phyloP scores from a whole-genome alignment of 192 early-diverging fungal species.

The Coemansia sp. region DNA sequence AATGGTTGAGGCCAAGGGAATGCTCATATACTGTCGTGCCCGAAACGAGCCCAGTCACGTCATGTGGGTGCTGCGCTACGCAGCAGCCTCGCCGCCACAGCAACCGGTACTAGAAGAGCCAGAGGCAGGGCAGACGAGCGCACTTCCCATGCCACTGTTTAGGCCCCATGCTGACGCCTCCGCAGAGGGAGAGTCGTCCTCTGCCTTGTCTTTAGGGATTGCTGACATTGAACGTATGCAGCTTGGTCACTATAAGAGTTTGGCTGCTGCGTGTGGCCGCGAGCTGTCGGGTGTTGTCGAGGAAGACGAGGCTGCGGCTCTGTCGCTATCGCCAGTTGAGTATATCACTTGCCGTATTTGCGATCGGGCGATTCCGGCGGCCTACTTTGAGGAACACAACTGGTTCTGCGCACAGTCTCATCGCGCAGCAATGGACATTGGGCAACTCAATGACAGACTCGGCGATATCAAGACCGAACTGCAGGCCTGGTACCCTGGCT shows the following conservation, averaged over 20 bases:
- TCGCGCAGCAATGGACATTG: slow-evolving; percentile 43
- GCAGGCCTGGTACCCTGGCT: slow-evolving; percentile 41
- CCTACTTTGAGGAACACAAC: slow-evolving; percentile 45
- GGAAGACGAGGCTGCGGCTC: background rate
- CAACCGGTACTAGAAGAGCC: background rate
- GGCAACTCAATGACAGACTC: slow-evolving; percentile 40
- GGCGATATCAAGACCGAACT: slow-evolving; percentile 30
- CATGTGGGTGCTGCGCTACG: slow-evolving; percentile 42
- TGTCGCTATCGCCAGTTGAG: slow-evolving; percentile 10
- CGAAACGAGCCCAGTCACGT: slow-evolving; percentile 38
- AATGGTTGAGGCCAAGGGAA: slow-evolving; percentile 39
- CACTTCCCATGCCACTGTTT: background rate
- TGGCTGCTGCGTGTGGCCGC: background rate
- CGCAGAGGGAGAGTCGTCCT: background rate
- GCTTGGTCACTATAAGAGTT: background rate
- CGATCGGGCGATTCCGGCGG: slow-evolving; percentile 28
- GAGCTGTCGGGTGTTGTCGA: slow-evolving; percentile 1
- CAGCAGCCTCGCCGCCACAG: background rate
- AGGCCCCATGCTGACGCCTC: too few species aligned
- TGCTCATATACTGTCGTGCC: slow-evolving; percentile 33
- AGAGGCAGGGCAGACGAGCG: background rate
- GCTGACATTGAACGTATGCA: background rate
- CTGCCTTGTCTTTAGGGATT: background rate
- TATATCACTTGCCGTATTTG: slow-evolving; percentile 44
- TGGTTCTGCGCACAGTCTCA: slow-evolving; percentile 48